Base-by-base conservation (phyloP, 345 rosid genomes). In the Litchi chinensis region DNA sequence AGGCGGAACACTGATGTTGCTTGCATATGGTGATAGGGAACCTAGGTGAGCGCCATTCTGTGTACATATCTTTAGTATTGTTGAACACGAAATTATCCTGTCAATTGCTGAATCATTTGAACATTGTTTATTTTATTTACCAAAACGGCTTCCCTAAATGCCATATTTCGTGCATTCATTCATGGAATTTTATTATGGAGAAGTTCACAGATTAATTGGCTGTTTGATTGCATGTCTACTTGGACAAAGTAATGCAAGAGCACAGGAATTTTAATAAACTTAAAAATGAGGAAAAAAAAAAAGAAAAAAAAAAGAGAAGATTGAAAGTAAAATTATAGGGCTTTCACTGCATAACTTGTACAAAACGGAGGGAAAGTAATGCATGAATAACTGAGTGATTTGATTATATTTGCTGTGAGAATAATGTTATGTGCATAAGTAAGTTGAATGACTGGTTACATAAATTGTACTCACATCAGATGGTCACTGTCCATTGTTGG, bases 1-100 rank as follows among this genome's bases (percentile, higher is more conserved):
- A 82, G 87, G 89, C 50, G 99, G 98, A 83, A 91, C 90, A 26
- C 85, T 93, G 65, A 88, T 89, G 90, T 90, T 95, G 80, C 88
- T 95, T 79, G 95, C 92, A 44, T 93, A 90, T 66, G 99, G 99
- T 71, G 99, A 95, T 85, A 86, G 80, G 64, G 99, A 93, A 85
- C 95, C 98, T 65, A 89, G 98, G 99, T 93, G 70, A 87, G 87
- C 76, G 63, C 41, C 72, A 50, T 67, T 48, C 62, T 32, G 24
- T 15, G 24, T 76, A 46, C 63, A 63, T 74, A 8, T 32, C 19
- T 70, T 41, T 13, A 7, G 74, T 10, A 41, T 62, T 68, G 32
- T 19, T 16, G 75, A 60, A 19, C 57, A 70, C n/a, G 39, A 68
- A 43, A 62, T 68, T 39, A 68, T 56, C 16, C 22, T 54, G 8